A percentile compares a stretch with the other conserved stretches of the same genome.
phyloP scores from a whole-genome alignment of 1,139 yeast genomes.

The Suhomyces panamericanus region DNA sequence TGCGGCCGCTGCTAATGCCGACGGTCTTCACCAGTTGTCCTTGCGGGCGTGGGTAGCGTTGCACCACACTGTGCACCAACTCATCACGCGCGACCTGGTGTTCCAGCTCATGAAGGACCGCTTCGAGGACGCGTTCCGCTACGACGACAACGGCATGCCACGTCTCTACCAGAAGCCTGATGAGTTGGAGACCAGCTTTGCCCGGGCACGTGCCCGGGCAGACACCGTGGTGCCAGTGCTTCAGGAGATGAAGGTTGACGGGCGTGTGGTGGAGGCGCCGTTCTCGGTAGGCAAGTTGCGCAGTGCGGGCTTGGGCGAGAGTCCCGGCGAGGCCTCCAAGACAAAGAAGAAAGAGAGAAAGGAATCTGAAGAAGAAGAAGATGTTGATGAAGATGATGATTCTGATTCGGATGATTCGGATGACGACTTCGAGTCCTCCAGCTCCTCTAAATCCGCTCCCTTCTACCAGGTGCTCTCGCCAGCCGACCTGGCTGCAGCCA shows the following conservation, averaged over 20 bases:
- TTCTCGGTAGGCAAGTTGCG: background rate
- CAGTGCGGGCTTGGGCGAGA: constrained; percentile 2
- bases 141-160: constrained; percentile 82
- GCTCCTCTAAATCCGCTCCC: constrained; percentile 34
- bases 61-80: constrained; percentile 57
- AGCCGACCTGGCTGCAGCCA: constrained; percentile 57
- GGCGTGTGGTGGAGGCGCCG: constrained; percentile 5
- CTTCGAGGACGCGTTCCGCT: constrained; percentile 82
- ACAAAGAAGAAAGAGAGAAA: no score
- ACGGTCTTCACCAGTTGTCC: constrained; percentile 45
- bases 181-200: constrained; percentile 70
- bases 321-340: background rate
- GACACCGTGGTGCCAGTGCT: constrained; percentile 59
- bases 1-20: constrained; percentile 38
- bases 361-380: no score
- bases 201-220: constrained; percentile 58
- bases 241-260: constrained; percentile 13
- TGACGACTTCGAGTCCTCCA: constrained; percentile 39
- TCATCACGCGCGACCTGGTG: constrained; percentile 58
- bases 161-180: constrained; percentile 72
- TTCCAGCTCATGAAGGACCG: constrained; percentile 59
- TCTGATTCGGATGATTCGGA: constrained; percentile 44
- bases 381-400: no score
- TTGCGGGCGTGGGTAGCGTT: constrained; percentile 66
- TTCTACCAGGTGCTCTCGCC: constrained; percentile 63